Conservation (phyloP, 129 eudicot species). For the Ambrosia artemisiifolia region DNA sequence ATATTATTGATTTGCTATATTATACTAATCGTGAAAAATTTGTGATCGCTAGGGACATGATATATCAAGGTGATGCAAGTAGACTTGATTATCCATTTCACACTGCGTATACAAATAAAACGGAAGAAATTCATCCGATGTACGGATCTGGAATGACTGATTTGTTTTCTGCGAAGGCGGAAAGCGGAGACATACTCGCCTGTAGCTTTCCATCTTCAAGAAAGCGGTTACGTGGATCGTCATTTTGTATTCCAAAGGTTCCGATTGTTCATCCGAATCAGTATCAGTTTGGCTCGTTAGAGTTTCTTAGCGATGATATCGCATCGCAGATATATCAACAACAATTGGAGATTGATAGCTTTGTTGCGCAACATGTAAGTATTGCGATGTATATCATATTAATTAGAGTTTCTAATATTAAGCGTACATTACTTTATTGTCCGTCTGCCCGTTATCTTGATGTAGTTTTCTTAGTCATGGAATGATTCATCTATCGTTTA, state of each 20-base stretch:
- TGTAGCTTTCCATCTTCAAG: not conserved
- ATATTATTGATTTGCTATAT: no score
- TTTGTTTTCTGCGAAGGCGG: not conserved
- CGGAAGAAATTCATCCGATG: not conserved
- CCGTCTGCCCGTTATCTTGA: no score
- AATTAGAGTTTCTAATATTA: no score
- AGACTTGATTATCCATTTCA: not conserved
- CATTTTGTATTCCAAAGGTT: not conserved
- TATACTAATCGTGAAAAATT: not conserved
- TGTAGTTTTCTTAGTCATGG: no score
- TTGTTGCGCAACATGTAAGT: conserved; percentile 20
- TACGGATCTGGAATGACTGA: not conserved
- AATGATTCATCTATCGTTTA: no score
- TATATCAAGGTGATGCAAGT: not conserved
- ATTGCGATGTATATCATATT: no score
- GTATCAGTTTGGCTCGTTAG: not conserved
- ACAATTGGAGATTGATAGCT: conserved; percentile 19
- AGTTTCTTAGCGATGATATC: conserved; percentile 17
- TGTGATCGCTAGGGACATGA: not conserved
- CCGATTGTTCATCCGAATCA: not conserved
- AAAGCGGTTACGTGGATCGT: conserved; percentile 8
- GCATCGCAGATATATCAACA: conserved; percentile 29
- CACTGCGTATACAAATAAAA: not conserved
- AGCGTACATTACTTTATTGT: no score
- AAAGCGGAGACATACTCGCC: not conserved